Conservation (phyloP, 2,329 filamentous ascomycete species). For the Blastomyces parvus region DNA sequence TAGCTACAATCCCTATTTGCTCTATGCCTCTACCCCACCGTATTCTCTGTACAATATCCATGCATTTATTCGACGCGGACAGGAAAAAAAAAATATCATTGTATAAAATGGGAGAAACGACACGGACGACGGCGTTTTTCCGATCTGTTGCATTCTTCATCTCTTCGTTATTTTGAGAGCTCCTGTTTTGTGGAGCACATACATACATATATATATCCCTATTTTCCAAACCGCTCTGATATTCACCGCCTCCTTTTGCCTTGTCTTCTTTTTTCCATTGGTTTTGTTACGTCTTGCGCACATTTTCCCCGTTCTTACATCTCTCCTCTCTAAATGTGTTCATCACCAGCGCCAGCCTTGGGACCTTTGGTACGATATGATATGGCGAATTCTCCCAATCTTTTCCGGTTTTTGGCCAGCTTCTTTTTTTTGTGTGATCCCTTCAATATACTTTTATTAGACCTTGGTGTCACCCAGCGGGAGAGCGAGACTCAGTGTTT, state of each 20-base stretch:
- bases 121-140: slow-evolving; percentile 5
- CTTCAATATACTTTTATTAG: neutral
- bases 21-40: neutral
- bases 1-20: neutral
- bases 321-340: slow-evolving; percentile 31
- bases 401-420: neutral
- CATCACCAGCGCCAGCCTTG: slow-evolving; percentile 13
- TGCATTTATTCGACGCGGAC: slow-evolving; percentile 3
- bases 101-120: slow-evolving; percentile 1
- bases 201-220: slow-evolving; percentile 8
- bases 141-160: slow-evolving; percentile 4
- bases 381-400: neutral
- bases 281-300: slow-evolving; percentile 14
- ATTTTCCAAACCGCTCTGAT: neutral
- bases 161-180: neutral
- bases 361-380: neutral
- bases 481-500: neutral
- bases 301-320: slow-evolving; percentile 14
- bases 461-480: neutral
- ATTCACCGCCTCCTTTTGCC: slow-evolving; percentile 17
- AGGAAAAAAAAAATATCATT: neutral
- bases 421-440: neutral
- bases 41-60: slow-evolving; percentile 5
- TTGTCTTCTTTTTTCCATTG: slow-evolving; percentile 15
- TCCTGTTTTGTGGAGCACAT: slow-evolving; percentile 2